Evolutionary conservation across 768 basidiomycete species (phyloP).

Genomic region (Tricholoma hemisulphureum): DNA sequence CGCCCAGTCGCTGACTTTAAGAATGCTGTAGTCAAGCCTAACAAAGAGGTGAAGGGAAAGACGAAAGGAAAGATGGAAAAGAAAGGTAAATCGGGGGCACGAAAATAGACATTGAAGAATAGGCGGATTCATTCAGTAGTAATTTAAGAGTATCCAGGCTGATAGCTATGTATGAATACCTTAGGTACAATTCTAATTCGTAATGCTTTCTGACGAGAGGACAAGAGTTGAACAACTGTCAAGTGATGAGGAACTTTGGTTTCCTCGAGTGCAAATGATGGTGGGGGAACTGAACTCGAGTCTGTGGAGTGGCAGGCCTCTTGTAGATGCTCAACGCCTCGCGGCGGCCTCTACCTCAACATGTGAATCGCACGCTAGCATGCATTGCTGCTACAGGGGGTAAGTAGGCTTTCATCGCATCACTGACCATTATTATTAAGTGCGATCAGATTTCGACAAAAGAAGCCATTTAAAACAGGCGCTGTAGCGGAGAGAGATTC

Average conservation of each 20-base stretch:
- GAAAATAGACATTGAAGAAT: slow-evolving; percentile 7
- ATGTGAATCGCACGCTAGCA: background rate
- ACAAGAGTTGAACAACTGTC: background rate
- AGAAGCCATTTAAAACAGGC: background rate
- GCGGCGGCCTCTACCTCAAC: too few relatives aligned
- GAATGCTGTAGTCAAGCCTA: slow-evolving; percentile 15
- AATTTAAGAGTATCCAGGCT: background rate
- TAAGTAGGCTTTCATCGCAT: slow-evolving; percentile 2
- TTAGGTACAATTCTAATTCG: background rate
- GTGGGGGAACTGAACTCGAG: background rate
- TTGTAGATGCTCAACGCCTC: background rate
- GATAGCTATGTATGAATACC: slow-evolving; percentile 1
- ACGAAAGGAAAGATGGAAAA: slow-evolving; percentile 16
- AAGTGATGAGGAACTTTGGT: background rate
- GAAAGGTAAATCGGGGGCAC: slow-evolving; percentile 9
- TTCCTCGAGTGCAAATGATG: background rate
- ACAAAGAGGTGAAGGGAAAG: slow-evolving; percentile 19
- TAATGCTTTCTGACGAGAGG: background rate
- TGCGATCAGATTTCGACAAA: slow-evolving; percentile 1
- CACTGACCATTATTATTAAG: background rate
- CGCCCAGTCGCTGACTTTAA: background rate
- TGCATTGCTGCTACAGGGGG: background rate
- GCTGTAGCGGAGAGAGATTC: background rate
- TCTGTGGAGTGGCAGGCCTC: background rate
- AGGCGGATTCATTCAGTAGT: background rate